Evolutionary conservation across 768 basidiomycete species (phyloP), one percentile per base, ranked within the genome.

Genomic region (Russula griseocarnosa): DNA sequence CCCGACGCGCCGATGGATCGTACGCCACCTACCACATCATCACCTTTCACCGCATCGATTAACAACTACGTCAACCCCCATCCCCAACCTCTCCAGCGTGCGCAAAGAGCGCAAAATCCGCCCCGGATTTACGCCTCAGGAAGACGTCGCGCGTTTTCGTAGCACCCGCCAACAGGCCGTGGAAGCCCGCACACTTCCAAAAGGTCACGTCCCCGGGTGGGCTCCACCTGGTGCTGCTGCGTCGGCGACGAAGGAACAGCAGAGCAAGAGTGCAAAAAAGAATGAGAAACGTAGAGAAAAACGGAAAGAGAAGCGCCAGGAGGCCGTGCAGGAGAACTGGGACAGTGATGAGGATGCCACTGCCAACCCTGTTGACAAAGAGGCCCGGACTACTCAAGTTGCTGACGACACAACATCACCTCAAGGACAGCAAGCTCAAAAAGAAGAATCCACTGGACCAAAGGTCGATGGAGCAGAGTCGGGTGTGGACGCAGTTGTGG

Each of bases 41-140:
- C 55, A 22, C 22, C n/a, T 50, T 38, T 30, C 28, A 11, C n/a
- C 55, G 6, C 59, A 46, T 62, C 38, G 36, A 59, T 60, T 55
- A 22, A 65, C 47, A 14, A 62, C 38, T 6, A 47, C n/a, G n/a
- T 22, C 18, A 20, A 18, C 9, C 7, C 13, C 30, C 55, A 30
- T 57, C 32, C 40, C n/a, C 20, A 13, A 57, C 22, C 51, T 32
- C 61, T 55, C 9, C 46, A 97, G 94, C 54, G 74, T 92, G 38
- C 87, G 94, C 66, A 96, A 94, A 76, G 83, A 94, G 75, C 78
- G 89, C 61, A 94, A 88, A 78, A 87, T 98, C 67, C 82, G 94
- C 30, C 94, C 93, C 3, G 94, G 94, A 0, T 98, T 88, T 76
- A 96, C 92, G 5, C 94, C 94, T 0, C 92, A 94, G 75, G 94